phyloP scores from a whole-genome alignment of 1,139 yeast genomes.

The Yamadazyma sp. region DNA sequence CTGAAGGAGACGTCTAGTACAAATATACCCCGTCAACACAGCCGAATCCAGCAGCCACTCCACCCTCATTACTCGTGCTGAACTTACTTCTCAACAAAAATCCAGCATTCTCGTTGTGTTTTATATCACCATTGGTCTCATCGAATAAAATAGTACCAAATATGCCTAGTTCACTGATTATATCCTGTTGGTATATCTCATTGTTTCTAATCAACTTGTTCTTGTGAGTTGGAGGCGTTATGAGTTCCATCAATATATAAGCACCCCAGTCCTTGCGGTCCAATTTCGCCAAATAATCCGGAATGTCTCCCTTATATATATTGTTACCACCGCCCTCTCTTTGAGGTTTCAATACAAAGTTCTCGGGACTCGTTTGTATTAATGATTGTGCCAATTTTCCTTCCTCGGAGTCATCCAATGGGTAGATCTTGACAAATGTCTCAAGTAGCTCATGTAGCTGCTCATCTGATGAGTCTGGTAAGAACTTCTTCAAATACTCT shows the following conservation, averaged over 20 bases:
- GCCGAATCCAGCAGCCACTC: conserved; percentile 98
- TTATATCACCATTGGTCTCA: conserved; percentile 54
- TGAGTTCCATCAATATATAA: conserved; percentile 90
- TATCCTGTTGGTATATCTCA: conserved; percentile 60
- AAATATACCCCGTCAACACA: conserved; percentile 79
- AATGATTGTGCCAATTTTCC: conserved; percentile 66
- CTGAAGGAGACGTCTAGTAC: too few relatives aligned
- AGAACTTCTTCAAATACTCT: conserved; percentile 45
- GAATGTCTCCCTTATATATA: conserved; percentile 81
- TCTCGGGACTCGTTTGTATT: conserved; percentile 54
- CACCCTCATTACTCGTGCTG: conserved; percentile 89
- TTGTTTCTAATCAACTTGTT: conserved; percentile 74
- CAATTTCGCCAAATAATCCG: conserved; percentile 58
- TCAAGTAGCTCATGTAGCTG: conserved; percentile 36
- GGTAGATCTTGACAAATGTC: conserved; percentile 85
- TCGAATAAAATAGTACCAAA: conserved; percentile 84
- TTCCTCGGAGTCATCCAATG: conserved; percentile 68
- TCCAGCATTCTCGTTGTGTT: conserved; percentile 71
- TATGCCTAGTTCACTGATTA: conserved; percentile 86
- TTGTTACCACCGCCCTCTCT: conserved; percentile 97
- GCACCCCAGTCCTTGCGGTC: conserved; percentile 84
- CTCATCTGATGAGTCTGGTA: conserved; percentile 29
- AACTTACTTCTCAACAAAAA: conserved; percentile 87
- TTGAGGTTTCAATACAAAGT: conserved; percentile 89
- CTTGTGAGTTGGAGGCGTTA: conserved; percentile 65